These are phyloP conservation scores for Botryotinia narcissicola DNA, from an alignment of 2,329 filamentous ascomycete genomes.

Conservation along the genomic window DNA sequence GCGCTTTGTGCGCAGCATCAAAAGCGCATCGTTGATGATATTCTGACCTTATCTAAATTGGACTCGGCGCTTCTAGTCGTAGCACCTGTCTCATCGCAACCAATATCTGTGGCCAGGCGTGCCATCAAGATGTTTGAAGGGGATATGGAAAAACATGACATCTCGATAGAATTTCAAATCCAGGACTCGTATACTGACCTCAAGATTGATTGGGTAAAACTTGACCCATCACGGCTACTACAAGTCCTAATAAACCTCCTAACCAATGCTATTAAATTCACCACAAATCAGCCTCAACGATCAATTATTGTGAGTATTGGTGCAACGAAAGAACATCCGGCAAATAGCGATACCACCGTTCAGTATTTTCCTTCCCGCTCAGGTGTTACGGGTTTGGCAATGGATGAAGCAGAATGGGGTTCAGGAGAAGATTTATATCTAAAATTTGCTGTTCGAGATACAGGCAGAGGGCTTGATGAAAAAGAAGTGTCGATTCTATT, in stretches of 20 bases:
- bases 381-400: conserved; percentile 32
- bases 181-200: conserved; percentile 65
- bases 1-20: conserved; percentile 71
- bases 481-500: conserved; percentile 74
- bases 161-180: conserved; percentile 66
- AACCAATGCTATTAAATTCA: conserved; percentile 83
- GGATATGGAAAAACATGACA: conserved; percentile 69
- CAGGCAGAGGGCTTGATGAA: conserved; percentile 68
- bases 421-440: conserved; percentile 68
- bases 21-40: conserved; percentile 68
- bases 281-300: conserved; percentile 58
- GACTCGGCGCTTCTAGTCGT: conserved; percentile 70
- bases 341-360: conserved; percentile 50
- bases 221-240: conserved; percentile 74
- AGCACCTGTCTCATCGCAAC: conserved; percentile 67
- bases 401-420: conserved; percentile 55
- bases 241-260: conserved; percentile 81
- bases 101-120: conserved; percentile 62
- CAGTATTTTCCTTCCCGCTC: conserved; percentile 39
- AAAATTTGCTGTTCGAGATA: conserved; percentile 72
- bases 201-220: conserved; percentile 66
- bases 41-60: conserved; percentile 65
- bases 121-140: conserved; percentile 78
- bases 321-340: conserved; percentile 32
- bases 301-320: conserved; percentile 46